A percentile compares a stretch with the other conserved stretches of the same genome.
Conservation (phyloP, 1,284 basidiomycete genomes). For the Hemileccinum hortonii region DNA sequence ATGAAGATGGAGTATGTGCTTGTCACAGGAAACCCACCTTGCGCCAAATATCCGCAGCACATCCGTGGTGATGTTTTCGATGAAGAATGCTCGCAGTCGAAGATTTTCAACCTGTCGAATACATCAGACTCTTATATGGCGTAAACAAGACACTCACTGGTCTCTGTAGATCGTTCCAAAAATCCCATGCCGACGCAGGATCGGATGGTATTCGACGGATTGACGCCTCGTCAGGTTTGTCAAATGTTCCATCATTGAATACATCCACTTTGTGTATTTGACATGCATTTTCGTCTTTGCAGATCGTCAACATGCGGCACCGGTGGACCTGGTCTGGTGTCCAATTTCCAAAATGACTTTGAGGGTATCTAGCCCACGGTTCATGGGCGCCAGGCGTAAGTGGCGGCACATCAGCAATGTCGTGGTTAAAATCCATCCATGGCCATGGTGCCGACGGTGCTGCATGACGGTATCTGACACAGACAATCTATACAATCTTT, state of each 20-base stretch:
- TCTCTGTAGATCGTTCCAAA: constrained; percentile 21
- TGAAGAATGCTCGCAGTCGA: constrained; percentile 47
- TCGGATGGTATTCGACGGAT: constrained; percentile 11
- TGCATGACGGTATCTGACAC: constrained; percentile 36
- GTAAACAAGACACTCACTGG: constrained; percentile 15
- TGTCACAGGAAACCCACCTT: constrained; percentile 30
- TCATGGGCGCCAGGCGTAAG: constrained; percentile 1
- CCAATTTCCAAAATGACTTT: constrained; percentile 54
- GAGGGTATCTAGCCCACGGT: constrained; percentile 42
- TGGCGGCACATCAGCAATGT: constrained; percentile 14
- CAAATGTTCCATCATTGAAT: constrained; percentile 32
- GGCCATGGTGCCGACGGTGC: constrained; percentile 39
- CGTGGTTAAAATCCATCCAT: constrained; percentile 35
- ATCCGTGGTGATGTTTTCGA: constrained; percentile 45
- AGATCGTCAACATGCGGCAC: constrained; percentile 38
- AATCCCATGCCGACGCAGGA: not conserved
- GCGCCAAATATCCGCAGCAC: constrained; percentile 51
- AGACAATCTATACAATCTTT: not conserved
- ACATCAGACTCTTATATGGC: not conserved
- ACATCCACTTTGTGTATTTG: constrained; percentile 46
- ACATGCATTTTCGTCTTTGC: constrained; percentile 29
- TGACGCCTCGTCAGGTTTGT: not conserved
- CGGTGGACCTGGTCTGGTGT: constrained; percentile 41
- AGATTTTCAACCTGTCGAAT: constrained; percentile 32
- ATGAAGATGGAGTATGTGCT: constrained; percentile 3